These are phyloP conservation scores for Puccinia polysora DNA, from an alignment of 1,284 basidiomycete genomes.

Conservation along the genomic window DNA sequence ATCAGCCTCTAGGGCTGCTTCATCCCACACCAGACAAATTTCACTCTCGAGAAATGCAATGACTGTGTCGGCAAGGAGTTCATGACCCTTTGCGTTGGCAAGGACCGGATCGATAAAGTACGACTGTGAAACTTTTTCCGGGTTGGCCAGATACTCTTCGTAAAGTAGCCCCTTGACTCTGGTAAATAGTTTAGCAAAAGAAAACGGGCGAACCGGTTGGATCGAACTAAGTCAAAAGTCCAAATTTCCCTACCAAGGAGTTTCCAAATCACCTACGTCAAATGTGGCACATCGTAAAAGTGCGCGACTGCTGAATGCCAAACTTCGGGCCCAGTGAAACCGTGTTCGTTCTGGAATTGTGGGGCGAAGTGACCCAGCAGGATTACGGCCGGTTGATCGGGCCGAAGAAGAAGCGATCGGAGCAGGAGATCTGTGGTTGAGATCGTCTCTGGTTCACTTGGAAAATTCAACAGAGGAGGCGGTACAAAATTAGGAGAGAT, in stretches of 20 bases:
- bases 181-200: constrained; percentile 54
- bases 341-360: constrained; percentile 69
- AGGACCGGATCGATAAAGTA: constrained; percentile 78
- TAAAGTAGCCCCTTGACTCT: constrained; percentile 77
- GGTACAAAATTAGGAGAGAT: too few species aligned
- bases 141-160: constrained; percentile 71
- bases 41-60: constrained; percentile 80
- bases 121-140: constrained; percentile 61
- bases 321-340: constrained; percentile 79
- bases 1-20: constrained; percentile 60
- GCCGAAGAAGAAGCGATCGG: constrained; percentile 78
- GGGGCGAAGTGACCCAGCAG: constrained; percentile 86
- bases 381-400: constrained; percentile 80
- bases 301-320: constrained; percentile 82
- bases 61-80: constrained; percentile 75
- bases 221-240: too few species aligned
- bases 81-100: constrained; percentile 73
- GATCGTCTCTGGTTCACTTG: constrained; percentile 66
- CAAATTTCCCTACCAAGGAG: too few species aligned
- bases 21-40: constrained; percentile 76
- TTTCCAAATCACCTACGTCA: constrained; percentile 58
- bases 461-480: constrained; percentile 34
- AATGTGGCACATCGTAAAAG: constrained; percentile 89
- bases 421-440: constrained; percentile 83
- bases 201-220: too few species aligned